Evolutionary conservation across 1,139 yeast genomes (phyloP).

Genomic region (Candida sp.): DNA sequence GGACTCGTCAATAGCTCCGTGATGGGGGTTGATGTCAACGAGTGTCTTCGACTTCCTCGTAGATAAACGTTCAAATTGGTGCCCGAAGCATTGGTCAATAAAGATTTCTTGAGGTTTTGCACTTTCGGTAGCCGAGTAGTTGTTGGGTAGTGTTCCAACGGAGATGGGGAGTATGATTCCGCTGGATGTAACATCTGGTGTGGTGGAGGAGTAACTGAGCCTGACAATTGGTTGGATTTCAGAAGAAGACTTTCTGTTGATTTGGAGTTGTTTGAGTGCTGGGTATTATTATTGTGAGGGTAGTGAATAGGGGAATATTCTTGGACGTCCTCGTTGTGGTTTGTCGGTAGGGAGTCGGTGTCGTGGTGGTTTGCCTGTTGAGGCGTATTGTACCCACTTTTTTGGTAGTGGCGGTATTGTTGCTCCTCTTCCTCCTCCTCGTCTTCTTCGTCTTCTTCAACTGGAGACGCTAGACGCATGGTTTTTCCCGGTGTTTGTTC

Average conservation of each 20-base stretch:
- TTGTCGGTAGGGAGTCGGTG: not conserved
- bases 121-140: not conserved
- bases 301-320: not conserved
- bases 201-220: not conserved
- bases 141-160: not conserved
- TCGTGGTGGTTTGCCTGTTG: not conserved
- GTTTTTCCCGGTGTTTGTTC: not conserved
- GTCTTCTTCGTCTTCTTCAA: not conserved
- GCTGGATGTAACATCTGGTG: not conserved
- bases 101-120: not conserved
- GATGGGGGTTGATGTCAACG: conserved; percentile 4
- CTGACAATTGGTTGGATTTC: not conserved
- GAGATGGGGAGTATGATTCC: not conserved
- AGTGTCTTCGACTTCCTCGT: conserved; percentile 13
- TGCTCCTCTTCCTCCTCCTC: not conserved
- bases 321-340: not conserved
- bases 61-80: conserved; percentile 11
- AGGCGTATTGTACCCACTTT: too few relatives aligned
- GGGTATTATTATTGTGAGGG: not conserved
- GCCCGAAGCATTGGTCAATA: conserved; percentile 8
- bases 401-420: not conserved
- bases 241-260: not conserved
- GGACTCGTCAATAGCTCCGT: conserved; percentile 13
- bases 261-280: not conserved
- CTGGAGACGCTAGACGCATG: not conserved